Conservation (phyloP, 768 basidiomycete genomes). For the Hypholoma sublateritium region DNA sequence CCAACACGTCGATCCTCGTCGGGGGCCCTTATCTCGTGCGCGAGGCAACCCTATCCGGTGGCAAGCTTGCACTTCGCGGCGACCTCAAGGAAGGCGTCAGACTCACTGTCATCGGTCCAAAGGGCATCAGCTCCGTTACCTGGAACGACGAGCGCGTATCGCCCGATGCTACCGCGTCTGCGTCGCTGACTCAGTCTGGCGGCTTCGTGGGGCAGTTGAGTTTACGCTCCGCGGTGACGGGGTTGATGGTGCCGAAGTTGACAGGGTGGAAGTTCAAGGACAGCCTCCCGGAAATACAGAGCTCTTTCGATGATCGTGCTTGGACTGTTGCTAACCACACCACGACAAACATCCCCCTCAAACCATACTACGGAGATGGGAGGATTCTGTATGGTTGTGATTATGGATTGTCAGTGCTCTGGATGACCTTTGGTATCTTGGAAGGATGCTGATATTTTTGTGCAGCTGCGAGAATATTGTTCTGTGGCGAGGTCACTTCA, state of each 20-base stretch:
- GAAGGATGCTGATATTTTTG: constrained; percentile 5
- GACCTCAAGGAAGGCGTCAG: constrained; percentile 62
- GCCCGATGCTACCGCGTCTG: constrained; percentile 27
- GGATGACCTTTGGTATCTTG: background rate
- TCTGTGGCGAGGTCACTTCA: constrained; percentile 83
- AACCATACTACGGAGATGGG: constrained; percentile 73
- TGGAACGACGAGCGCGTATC: constrained; percentile 70
- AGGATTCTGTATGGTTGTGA: constrained; percentile 84
- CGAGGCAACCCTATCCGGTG: constrained; percentile 47
- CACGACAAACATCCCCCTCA: constrained; percentile 70
- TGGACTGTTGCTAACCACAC: constrained; percentile 73
- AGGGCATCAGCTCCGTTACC: constrained; percentile 47
- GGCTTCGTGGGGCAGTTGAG: constrained; percentile 50
- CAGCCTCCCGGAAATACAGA: constrained; percentile 69
- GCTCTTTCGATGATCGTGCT: constrained; percentile 54
- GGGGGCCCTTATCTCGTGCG: constrained; percentile 68
- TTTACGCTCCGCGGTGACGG: constrained; percentile 25
- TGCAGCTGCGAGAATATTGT: constrained; percentile 79
- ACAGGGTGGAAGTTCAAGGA: constrained; percentile 74
- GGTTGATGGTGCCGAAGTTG: constrained; percentile 48
- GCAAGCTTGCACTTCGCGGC: constrained; percentile 58
- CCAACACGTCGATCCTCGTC: constrained; percentile 65
- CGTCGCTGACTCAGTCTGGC: constrained; percentile 35
- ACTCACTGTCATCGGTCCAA: constrained; percentile 65
- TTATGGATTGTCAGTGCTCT: constrained; percentile 71